Conservation (phyloP, 495 filamentous ascomycete genomes). For the Penicillium canariense region DNA sequence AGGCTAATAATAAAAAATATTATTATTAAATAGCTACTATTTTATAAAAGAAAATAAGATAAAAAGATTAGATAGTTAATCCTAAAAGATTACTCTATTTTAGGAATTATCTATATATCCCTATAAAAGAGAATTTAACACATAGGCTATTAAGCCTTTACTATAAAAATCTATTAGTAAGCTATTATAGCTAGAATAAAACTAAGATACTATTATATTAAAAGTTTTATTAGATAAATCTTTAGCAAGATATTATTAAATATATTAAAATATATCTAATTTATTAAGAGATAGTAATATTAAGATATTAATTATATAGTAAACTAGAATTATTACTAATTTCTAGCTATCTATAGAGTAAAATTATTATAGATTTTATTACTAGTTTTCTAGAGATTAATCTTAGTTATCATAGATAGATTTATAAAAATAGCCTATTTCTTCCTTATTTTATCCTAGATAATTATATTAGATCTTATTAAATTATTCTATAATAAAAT, state of each 20-base stretch:
- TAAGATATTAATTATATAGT: background rate
- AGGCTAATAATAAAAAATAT: too few species aligned
- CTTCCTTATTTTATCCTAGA: too few species aligned
- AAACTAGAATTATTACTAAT: background rate
- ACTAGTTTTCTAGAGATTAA: background rate
- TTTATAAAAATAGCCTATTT: too few species aligned
- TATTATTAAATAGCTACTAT: too few species aligned
- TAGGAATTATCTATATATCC: background rate
- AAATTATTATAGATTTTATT: background rate
- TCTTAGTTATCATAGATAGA: background rate
- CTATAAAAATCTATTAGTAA: background rate
- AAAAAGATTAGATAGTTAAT: background rate
- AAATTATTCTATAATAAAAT: too few species aligned
- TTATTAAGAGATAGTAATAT: background rate
- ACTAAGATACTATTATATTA: background rate
- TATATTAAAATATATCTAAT: background rate
- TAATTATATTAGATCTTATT: too few species aligned
- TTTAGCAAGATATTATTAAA: background rate
- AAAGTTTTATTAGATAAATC: background rate
- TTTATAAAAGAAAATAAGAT: too few species aligned
- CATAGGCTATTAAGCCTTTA: background rate
- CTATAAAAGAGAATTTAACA: background rate
- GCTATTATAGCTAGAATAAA: background rate
- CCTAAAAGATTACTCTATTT: background rate
- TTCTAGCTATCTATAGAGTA: too few species aligned